Conservation (phyloP, 2,329 filamentous ascomycete species). For the Neofusicoccum kwambonambiense region DNA sequence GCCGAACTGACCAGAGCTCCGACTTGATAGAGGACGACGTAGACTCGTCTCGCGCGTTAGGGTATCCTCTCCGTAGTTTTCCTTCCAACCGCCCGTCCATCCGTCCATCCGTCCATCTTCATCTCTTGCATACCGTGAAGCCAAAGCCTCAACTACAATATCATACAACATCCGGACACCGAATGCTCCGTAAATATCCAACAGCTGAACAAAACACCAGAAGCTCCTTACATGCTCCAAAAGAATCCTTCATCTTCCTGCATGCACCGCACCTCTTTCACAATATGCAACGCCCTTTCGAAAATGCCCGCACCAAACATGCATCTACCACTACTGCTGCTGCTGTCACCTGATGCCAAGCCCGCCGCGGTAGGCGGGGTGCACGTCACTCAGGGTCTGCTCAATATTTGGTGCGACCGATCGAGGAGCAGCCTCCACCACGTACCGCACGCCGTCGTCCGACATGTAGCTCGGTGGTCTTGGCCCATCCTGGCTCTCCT, state of each 20-base stretch:
- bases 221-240: not conserved
- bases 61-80: constrained; percentile 1
- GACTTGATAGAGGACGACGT: not conserved
- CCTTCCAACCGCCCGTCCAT: not conserved
- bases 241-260: not conserved
- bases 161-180: not conserved
- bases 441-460: constrained; percentile 72
- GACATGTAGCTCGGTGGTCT: constrained; percentile 75
- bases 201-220: not conserved
- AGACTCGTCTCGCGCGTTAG: not conserved
- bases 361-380: constrained; percentile 2
- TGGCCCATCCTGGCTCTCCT: not conserved
- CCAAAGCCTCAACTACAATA: not conserved
- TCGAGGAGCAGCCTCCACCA: constrained; percentile 59
- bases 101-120: not conserved
- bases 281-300: not conserved
- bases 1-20: constrained; percentile 2
- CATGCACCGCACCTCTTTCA: not conserved
- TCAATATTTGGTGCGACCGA: not conserved
- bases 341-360: constrained; percentile 5
- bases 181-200: constrained; percentile 5
- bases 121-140: not conserved
- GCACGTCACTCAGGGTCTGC: not conserved
- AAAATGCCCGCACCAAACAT: not conserved
- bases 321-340: not conserved